A percentile compares a stretch with the other conserved stretches of the same genome.
phyloP scores from a whole-genome alignment of 176 grass and related monocot species.

The Themeda triandra region DNA sequence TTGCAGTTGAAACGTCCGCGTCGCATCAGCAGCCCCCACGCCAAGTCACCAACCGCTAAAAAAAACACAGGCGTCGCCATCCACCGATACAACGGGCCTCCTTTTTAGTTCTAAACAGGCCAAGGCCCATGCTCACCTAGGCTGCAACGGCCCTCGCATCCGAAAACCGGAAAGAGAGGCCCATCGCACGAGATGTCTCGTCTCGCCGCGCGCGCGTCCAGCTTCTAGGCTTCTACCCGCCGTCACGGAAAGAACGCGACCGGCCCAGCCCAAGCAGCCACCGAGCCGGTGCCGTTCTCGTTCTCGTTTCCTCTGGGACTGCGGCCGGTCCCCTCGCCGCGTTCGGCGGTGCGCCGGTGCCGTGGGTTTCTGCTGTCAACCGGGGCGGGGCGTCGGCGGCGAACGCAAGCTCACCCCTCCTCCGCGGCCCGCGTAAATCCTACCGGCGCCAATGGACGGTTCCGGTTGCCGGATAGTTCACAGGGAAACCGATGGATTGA shows the following conservation, averaged over 20 bases:
- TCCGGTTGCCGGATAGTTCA: neutral
- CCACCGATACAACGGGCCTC: neutral
- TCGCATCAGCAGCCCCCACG: neutral
- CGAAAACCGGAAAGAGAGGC: no score
- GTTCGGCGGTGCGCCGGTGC: neutral
- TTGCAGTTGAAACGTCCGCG: conserved; percentile 4
- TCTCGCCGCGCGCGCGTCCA: neutral
- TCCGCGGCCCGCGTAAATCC: neutral
- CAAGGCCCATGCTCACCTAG: neutral
- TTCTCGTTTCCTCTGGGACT: neutral
- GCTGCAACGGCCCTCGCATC: no score
- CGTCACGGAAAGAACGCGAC: neutral
- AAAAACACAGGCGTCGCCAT: neutral
- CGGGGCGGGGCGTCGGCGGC: neutral
- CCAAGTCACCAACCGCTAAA: neutral
- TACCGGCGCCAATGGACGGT: neutral
- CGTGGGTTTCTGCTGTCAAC: neutral
- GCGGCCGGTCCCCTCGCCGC: neutral
- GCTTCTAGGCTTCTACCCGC: no score
- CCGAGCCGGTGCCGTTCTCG: no score
- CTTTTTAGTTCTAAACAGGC: neutral
- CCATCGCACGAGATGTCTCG: no score
- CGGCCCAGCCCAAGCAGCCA: neutral
- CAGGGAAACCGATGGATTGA: neutral
- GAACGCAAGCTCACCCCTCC: neutral